Conservation (phyloP, 2,329 filamentous ascomycete species). For the Stagonosporopsis cucurbitacearum region DNA sequence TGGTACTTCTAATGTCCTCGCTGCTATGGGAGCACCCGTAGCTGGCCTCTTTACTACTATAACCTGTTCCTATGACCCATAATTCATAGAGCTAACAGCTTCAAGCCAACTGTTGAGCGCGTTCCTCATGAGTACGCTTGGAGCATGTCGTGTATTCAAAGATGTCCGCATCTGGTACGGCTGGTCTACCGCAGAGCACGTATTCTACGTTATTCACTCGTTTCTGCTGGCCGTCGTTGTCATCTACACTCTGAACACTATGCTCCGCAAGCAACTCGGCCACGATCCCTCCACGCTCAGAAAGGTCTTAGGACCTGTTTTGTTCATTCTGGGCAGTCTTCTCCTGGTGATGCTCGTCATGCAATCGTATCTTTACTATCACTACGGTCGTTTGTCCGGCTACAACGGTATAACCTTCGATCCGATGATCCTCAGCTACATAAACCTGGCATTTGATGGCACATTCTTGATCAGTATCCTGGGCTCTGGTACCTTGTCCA, state of each 20-base stretch:
- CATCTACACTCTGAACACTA: constrained; percentile 33
- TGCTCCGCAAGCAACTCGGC: constrained; percentile 30
- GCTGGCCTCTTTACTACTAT: not conserved
- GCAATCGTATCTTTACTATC: constrained; percentile 14
- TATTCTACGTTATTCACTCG: constrained; percentile 31
- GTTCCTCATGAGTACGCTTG: constrained; percentile 2
- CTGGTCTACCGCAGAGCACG: constrained; percentile 17
- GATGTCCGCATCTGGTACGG: not conserved
- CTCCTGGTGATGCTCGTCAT: constrained; percentile 23
- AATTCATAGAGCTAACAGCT: not conserved
- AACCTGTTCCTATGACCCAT: not conserved
- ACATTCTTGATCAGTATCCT: not conserved
- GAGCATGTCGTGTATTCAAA: not conserved
- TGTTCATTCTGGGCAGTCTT: constrained; percentile 31
- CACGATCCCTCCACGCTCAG: constrained; percentile 20
- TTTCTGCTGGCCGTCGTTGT: constrained; percentile 34
- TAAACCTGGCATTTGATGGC: constrained; percentile 3
- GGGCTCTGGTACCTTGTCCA: constrained; percentile 5
- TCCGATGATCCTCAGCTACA: not conserved
- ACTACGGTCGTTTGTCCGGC: not conserved
- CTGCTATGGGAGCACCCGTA: no score
- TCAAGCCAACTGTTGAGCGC: not conserved
- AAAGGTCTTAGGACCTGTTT: constrained; percentile 15
- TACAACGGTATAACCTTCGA: not conserved
- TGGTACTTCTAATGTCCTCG: not conserved